Conservation (phyloP, 129 eudicot genomes). For the Dittrichia graveolens region DNA sequence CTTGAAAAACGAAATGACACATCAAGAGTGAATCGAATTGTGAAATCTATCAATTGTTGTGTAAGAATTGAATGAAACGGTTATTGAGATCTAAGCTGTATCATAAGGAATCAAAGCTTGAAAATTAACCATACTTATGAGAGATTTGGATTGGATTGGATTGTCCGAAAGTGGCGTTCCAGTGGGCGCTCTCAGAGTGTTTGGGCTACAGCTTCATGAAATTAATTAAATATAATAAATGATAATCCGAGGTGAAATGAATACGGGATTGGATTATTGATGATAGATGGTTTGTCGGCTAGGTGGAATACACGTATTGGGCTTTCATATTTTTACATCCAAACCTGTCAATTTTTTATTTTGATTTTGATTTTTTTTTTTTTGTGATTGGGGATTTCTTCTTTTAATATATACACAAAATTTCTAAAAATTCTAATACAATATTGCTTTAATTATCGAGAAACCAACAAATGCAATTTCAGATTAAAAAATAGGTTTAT, state of each 20-base stretch:
- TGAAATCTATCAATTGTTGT: background rate
- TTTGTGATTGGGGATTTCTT: background rate
- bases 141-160: conserved; percentile 25
- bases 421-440: too few relatives aligned
- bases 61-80: background rate
- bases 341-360: conserved; percentile 13
- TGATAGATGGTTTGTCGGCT: conserved; percentile 10
- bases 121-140: conserved; percentile 14
- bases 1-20: conserved; percentile 7
- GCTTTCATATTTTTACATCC: background rate
- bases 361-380: background rate
- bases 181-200: background rate
- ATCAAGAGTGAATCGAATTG: conserved; percentile 7
- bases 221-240: background rate
- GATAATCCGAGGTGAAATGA: background rate
- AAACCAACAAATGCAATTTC: too few relatives aligned
- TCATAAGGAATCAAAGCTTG: background rate
- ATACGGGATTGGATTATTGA: conserved; percentile 14
- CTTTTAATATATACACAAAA: too few relatives aligned
- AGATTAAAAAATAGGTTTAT: too few relatives aligned
- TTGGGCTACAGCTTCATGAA: conserved; percentile 17
- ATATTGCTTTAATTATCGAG: too few relatives aligned
- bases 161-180: conserved; percentile 31
- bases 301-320: conserved; percentile 27
- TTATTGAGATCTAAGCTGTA: conserved; percentile 16